Conservation (phyloP, 805 yeast genomes). For the Barnettozyma californica region DNA sequence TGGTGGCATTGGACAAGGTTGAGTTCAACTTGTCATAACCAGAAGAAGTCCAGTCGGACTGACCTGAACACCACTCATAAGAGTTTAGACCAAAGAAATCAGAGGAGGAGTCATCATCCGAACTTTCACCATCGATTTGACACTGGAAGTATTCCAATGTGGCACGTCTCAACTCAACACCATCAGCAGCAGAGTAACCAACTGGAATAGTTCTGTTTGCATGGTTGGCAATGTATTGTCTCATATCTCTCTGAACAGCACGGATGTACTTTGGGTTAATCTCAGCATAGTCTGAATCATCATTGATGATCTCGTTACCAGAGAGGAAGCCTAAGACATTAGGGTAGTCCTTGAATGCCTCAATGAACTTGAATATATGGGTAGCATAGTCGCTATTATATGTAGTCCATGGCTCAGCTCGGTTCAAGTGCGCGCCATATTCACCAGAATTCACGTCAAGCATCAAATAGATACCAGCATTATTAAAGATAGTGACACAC, state of each 20-base stretch:
- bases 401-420: conserved; percentile 64
- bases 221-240: conserved; percentile 65
- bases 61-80: conserved; percentile 91
- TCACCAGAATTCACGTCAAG: conserved; percentile 81
- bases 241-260: conserved; percentile 91
- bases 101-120: conserved; percentile 56
- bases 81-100: conserved; percentile 95
- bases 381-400: conserved; percentile 67
- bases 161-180: conserved; percentile 58
- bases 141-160: conserved; percentile 82
- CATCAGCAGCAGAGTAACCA: conserved; percentile 96
- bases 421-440: conserved; percentile 58
- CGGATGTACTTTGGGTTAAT: conserved; percentile 75
- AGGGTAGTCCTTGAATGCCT: conserved; percentile 78
- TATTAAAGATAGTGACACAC: conserved; percentile 84
- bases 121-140: conserved; percentile 50
- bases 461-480: conserved; percentile 86
- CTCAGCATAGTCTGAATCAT: conserved; percentile 51
- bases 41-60: conserved; percentile 55
- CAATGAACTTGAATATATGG: conserved; percentile 80
- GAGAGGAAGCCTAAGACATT: conserved; percentile 84
- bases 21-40: conserved; percentile 63
- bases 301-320: conserved; percentile 90
- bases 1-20: conserved; percentile 51
- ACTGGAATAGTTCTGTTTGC: conserved; percentile 79